Evolutionary conservation across 75 land plant genomes (phyloP).

Genomic region (Sequoia sempervirens): DNA sequence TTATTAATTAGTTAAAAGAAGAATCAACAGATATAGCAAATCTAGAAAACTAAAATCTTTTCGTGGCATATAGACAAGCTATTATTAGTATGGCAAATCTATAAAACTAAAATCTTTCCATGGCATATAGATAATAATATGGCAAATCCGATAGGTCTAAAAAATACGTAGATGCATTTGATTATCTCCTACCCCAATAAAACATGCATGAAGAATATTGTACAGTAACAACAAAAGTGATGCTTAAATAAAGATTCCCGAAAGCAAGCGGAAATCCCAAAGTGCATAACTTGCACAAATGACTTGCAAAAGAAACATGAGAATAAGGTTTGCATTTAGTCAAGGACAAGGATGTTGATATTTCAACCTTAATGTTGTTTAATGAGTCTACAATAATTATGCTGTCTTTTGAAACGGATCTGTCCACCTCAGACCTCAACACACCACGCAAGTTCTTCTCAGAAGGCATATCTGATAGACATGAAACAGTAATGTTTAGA

Average conservation of each 20-base stretch:
- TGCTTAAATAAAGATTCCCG: neutral
- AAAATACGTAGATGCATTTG: neutral
- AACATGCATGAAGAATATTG: neutral
- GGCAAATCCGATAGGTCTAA: neutral
- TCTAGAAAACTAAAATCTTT: neutral
- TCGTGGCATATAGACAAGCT: neutral
- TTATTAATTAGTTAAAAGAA: neutral
- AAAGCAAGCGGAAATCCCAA: neutral
- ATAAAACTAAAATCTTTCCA: neutral
- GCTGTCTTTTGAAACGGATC: constrained; percentile 66
- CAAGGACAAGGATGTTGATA: neutral
- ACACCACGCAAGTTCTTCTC: constrained; percentile 93
- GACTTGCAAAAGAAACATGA: constrained; percentile 7
- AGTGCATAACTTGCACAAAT: neutral
- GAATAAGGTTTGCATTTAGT: neutral
- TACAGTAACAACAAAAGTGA: neutral
- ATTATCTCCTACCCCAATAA: neutral
- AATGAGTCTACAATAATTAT: constrained; percentile 87
- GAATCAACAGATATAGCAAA: neutral
- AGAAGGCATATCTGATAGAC: constrained; percentile 60
- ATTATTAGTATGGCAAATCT: neutral
- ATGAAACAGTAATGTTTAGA: neutral
- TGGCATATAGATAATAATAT: neutral
- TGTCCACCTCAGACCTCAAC: constrained; percentile 90
- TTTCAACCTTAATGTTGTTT: constrained; percentile 79